Conservation (phyloP, 345 rosid genomes). For the Leavenworthia alabamica region DNA sequence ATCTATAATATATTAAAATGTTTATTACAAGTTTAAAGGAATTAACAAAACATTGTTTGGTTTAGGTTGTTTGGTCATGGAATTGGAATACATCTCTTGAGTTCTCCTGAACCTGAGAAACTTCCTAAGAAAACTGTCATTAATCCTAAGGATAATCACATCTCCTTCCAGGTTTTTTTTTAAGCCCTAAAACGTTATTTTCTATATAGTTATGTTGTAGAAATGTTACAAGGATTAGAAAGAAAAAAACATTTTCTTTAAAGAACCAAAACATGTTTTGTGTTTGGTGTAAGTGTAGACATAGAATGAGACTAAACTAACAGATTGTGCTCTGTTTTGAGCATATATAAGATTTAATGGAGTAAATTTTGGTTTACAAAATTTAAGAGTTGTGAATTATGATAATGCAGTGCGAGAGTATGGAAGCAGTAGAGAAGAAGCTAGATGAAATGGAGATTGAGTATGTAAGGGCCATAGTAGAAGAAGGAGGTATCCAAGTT, state of each 20-base stretch:
- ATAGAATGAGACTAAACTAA: neutral
- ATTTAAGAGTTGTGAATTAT: neutral
- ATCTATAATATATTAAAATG: neutral
- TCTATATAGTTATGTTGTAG: neutral
- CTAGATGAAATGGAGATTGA: conserved; percentile 53
- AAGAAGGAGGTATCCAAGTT: conserved; percentile 66
- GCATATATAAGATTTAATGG: neutral
- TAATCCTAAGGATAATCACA: conserved; percentile 62
- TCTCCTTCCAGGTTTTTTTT: conserved; percentile 69
- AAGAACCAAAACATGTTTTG: neutral
- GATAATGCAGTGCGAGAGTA: conserved; percentile 53
- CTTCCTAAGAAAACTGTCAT: conserved; percentile 44
- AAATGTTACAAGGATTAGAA: neutral
- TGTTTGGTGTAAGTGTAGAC: neutral
- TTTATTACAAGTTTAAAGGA: neutral
- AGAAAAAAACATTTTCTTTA: too few species aligned
- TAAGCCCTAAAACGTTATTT: neutral
- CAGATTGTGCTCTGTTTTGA: conserved; percentile 15
- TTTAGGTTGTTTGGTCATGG: conserved; percentile 67
- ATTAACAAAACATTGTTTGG: neutral
- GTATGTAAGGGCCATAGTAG: conserved; percentile 42
- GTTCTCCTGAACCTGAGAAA: conserved; percentile 47
- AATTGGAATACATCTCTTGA: conserved; percentile 61
- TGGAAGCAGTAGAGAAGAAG: conserved; percentile 60
- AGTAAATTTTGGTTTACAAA: neutral